Percentiles rank a stretch among this genome's conserved stretches.
phyloP scores from a whole-genome alignment of 2,329 filamentous ascomycete genomes.

The Arthrobotrys sphaeroides region DNA sequence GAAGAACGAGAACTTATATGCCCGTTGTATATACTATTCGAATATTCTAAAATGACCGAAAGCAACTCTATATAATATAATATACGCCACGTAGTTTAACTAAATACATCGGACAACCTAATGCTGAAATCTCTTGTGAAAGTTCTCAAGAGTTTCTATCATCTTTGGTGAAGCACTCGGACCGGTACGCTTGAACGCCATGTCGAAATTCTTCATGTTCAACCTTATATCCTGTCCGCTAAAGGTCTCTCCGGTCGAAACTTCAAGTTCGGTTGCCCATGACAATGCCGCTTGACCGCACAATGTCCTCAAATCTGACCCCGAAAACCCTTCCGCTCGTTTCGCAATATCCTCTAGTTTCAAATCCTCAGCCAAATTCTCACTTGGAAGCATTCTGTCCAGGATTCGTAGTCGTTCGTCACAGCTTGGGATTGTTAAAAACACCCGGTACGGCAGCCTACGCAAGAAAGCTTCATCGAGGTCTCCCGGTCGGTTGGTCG shows the following conservation, averaged over 20 bases:
- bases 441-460: slow-evolving; percentile 17
- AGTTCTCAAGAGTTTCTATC: background rate
- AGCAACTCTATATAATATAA: no score
- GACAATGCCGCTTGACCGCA: slow-evolving; percentile 33
- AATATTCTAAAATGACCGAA: no score
- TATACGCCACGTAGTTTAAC: no score
- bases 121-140: background rate
- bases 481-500: slow-evolving; percentile 25
- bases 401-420: slow-evolving; percentile 23
- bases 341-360: slow-evolving; percentile 22
- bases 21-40: no score
- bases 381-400: slow-evolving; percentile 7
- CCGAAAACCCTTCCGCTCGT: slow-evolving; percentile 28
- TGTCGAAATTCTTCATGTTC: slow-evolving; percentile 7
- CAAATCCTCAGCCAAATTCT: slow-evolving; percentile 4
- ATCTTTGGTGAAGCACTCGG: background rate
- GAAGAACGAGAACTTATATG: no score
- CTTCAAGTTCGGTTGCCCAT: slow-evolving; percentile 18
- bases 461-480: slow-evolving; percentile 39
- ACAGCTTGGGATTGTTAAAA: slow-evolving; percentile 2
- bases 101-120: background rate
- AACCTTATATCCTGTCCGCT: background rate
- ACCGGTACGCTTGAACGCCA: background rate
- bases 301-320: slow-evolving; percentile 31
- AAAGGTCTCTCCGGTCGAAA: background rate